Evolutionary conservation across 805 yeast genomes (phyloP).

Genomic region (Dipodascus geniculatus): DNA sequence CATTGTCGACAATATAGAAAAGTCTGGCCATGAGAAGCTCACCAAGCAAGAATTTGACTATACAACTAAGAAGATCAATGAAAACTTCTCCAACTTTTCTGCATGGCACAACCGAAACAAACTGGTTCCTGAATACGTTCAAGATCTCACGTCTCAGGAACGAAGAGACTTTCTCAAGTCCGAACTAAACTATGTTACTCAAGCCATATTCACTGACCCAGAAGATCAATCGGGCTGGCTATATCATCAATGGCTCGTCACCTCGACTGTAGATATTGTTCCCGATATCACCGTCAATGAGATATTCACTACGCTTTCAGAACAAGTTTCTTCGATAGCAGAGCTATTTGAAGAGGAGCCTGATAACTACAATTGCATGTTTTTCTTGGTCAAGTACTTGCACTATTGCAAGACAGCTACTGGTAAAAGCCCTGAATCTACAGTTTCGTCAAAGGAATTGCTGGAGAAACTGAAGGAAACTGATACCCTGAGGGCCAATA

Average conservation of each 20-base stretch:
- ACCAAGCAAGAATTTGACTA: conserved; percentile 53
- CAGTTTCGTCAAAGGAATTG: conserved; percentile 4
- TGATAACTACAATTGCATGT: conserved; percentile 67
- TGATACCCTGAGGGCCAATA: conserved; percentile 56
- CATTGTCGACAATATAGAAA: conserved; percentile 34
- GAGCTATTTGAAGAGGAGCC: conserved; percentile 65
- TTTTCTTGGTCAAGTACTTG: conserved; percentile 37
- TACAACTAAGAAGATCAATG: conserved; percentile 68
- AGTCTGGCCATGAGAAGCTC: conserved; percentile 9
- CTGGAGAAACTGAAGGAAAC: conserved; percentile 34
- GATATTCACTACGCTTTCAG: conserved; percentile 30
- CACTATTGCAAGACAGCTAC: background rate
- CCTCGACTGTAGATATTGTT: conserved; percentile 23
- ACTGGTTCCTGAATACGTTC: conserved; percentile 36
- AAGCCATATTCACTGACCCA: conserved; percentile 86
- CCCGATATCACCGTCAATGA: conserved; percentile 21
- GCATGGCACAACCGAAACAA: conserved; percentile 91
- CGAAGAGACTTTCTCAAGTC: conserved; percentile 31
- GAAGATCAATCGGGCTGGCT: conserved; percentile 93
- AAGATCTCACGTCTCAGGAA: conserved; percentile 15
- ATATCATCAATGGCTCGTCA: conserved; percentile 69
- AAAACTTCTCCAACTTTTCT: conserved; percentile 81
- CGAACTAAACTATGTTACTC: conserved; percentile 60
- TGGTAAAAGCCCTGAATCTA: background rate
- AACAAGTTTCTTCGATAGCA: conserved; percentile 37